A percentile compares a stretch with the other conserved stretches of the same genome.
phyloP scores from a whole-genome alignment of 2,329 filamentous ascomycete genomes.

The Fusarium sororula region DNA sequence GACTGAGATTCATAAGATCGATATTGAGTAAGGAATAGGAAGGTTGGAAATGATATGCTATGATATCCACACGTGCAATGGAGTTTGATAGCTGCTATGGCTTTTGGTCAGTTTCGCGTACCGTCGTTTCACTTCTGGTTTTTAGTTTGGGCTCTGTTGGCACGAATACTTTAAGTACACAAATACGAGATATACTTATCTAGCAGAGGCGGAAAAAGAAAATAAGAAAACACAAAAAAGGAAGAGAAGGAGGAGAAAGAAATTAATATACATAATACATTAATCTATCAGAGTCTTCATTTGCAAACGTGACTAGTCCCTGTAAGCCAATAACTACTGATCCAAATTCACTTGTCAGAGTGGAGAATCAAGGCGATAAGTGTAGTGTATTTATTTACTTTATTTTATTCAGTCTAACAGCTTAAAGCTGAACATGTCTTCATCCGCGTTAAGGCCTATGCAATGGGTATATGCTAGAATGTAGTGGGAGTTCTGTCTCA shows the following conservation, averaged over 20 bases:
- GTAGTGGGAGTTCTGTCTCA: constrained; percentile 36
- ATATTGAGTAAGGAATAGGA: constrained; percentile 58
- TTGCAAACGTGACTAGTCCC: not conserved
- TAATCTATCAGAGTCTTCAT: not conserved
- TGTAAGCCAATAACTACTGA: not conserved
- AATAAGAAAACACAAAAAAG: not conserved
- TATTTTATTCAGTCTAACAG: constrained; percentile 36
- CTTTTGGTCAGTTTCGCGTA: not conserved
- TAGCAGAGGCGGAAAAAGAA: not conserved
- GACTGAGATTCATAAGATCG: constrained; percentile 69
- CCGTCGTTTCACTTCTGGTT: not conserved
- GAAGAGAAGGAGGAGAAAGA: not conserved
- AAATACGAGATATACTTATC: not conserved
- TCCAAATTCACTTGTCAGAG: not conserved
- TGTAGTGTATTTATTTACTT: constrained; percentile 5
- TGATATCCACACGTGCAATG: constrained; percentile 17
- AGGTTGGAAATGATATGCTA: not conserved
- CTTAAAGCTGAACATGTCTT: constrained; percentile 33
- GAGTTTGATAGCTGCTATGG: constrained; percentile 21
- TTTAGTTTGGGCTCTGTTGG: not conserved
- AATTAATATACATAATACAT: not conserved
- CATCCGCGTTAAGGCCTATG: constrained; percentile 46
- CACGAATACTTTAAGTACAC: not conserved
- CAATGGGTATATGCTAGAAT: constrained; percentile 50
- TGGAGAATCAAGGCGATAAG: not conserved